These are phyloP conservation scores for Medicago lupulina DNA, from an alignment of 306 rosid genomes.

Conservation along the genomic window DNA sequence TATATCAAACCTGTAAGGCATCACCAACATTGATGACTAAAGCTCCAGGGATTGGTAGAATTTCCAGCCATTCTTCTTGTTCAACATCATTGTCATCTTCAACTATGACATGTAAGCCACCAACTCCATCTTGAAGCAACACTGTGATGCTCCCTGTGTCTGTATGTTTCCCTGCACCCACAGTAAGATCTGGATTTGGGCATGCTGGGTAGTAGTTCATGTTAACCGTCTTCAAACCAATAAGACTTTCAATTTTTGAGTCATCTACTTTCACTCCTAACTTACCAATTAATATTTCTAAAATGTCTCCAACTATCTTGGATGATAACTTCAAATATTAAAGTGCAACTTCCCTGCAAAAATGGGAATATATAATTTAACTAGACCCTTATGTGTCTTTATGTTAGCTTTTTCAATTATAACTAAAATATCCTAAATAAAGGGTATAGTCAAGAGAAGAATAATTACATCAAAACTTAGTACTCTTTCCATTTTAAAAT, in stretches of 20 bases:
- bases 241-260: slow-evolving; percentile 49
- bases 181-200: slow-evolving; percentile 78
- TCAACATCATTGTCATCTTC: slow-evolving; percentile 43
- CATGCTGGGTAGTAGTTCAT: slow-evolving; percentile 74
- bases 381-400: too few species aligned
- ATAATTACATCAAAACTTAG: too few species aligned
- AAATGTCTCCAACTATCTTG: slow-evolving; percentile 47
- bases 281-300: slow-evolving; percentile 49
- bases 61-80: slow-evolving; percentile 61
- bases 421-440: too few species aligned
- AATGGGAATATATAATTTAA: background rate
- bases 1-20: slow-evolving; percentile 38
- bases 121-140: slow-evolving; percentile 72
- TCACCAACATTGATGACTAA: slow-evolving; percentile 68
- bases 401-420: too few species aligned
- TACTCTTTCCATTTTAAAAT: too few species aligned
- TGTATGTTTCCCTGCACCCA: slow-evolving; percentile 75
- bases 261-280: slow-evolving; percentile 54
- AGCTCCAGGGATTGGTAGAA: slow-evolving; percentile 67
- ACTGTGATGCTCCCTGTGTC: slow-evolving; percentile 68
- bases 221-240: slow-evolving; percentile 54
- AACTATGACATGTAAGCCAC: slow-evolving; percentile 62
- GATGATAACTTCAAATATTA: slow-evolving; percentile 56
- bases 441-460: too few species aligned
- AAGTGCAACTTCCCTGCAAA: slow-evolving; percentile 56